phyloP scores from a whole-genome alignment of 345 rosid genomes.

The Syzygium oleosum region DNA sequence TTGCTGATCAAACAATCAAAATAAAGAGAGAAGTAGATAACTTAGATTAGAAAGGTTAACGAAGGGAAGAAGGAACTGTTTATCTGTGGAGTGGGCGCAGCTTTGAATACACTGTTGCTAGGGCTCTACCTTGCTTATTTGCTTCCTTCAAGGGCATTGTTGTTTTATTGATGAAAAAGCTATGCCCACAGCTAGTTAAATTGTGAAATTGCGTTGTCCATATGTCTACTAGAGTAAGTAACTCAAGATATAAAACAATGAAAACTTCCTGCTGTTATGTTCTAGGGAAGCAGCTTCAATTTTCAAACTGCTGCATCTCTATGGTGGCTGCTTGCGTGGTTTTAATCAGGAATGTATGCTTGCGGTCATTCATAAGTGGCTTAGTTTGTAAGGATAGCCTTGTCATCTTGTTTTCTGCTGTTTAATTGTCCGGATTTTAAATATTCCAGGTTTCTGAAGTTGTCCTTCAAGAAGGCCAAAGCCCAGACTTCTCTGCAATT shows the following conservation, averaged over 20 bases:
- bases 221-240: not conserved
- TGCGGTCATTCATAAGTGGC: not conserved
- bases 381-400: not conserved
- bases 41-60: not conserved
- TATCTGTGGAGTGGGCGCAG: not conserved
- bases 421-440: not conserved
- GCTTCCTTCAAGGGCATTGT: not conserved
- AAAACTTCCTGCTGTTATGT: not conserved
- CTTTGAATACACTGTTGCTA: not conserved
- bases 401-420: not conserved
- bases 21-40: not conserved
- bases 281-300: not conserved
- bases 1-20: not conserved
- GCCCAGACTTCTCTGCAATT: conserved; percentile 63
- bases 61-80: not conserved
- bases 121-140: not conserved
- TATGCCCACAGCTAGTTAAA: not conserved
- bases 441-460: conserved; percentile 80
- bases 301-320: not conserved
- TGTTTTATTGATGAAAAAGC: not conserved
- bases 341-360: not conserved
- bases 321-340: not conserved
- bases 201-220: not conserved
- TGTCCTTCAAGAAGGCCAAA: conserved; percentile 55
- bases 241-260: not conserved